Base-by-base conservation (phyloP, 148 eudicot genomes). In the Camellia japonica region DNA sequence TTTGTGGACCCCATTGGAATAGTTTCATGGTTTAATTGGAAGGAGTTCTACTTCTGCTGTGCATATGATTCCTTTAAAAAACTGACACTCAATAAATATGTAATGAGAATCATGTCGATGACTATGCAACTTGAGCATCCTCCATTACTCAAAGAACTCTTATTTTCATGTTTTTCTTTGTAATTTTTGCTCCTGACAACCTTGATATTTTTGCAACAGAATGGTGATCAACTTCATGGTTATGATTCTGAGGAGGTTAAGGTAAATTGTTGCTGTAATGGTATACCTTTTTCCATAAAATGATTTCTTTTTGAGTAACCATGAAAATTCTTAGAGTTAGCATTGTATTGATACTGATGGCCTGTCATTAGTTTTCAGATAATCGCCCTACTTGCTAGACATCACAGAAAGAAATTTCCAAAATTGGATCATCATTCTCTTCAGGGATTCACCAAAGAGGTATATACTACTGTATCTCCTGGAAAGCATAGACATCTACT, bases 351-450 rank as follows among this genome's bases (percentile, higher is more conserved):
- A 52, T 79, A 65, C 77, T 78, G 62, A 73, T 81, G 52, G 68
- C 65, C 56, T 23, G 70, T 83, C 19, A 1, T 64, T 77, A 58
- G 19, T 55, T 79, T 85, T 78, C 97, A 93, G 97, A 82, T 93
- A 59, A 89, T 91, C 73, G 92, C 91, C 49, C 80, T 88, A 78
- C 91, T 93, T 60, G 90, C 78, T 73, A 89, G 80, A 74, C 86
- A 88, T 88, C 95, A 93, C 68, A 87, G 93, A 78, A 93, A 93
- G 81, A 91, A 91, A 82, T 85, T 87, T 69, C 92, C 93, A 3
- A 88, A 75, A 68, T 20, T 78, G 75, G 86, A 83, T 78, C 71
- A 70, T 80, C 56, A 12, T 73, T 83, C 83, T 78, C 82, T 89
- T 20, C 80, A 87, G 44, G 88, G 82, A 81, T 82, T 85, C 49